Conservation (phyloP, 73 alveolate species). For the Paramecium sexaurelia region DNA sequence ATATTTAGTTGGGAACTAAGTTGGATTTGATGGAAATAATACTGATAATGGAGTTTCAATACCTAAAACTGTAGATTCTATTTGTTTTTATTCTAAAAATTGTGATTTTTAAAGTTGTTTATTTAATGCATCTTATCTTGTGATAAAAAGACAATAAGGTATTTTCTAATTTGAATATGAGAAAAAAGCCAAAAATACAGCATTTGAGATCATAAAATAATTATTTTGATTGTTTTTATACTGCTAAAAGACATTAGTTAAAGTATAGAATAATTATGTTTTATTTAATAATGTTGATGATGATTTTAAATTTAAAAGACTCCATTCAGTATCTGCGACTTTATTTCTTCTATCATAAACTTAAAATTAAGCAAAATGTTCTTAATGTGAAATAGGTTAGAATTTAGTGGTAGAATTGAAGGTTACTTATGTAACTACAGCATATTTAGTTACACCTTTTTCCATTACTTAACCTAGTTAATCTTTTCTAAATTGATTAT, state of each 20-base stretch:
- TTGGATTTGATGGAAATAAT: not conserved
- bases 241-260: not conserved
- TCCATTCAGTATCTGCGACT: slow-evolving; percentile 8
- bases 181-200: not conserved
- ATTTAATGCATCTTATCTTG: not conserved
- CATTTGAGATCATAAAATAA: slow-evolving; percentile 3
- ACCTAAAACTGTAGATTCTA: not conserved
- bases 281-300: not conserved
- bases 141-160: slow-evolving; percentile 5
- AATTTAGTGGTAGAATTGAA: slow-evolving; percentile 3
- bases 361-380: slow-evolving; percentile 2
- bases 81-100: not conserved
- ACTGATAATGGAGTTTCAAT: slow-evolving; percentile 24
- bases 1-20: not conserved
- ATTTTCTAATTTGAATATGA: not conserved
- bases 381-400: not conserved
- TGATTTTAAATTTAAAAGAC: not conserved
- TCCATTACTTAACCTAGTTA: slow-evolving; percentile 40
- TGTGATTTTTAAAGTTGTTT: not conserved
- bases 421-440: slow-evolving; percentile 43
- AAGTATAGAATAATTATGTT: slow-evolving; percentile 4
- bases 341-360: slow-evolving; percentile 44
- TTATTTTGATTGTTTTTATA: not conserved
- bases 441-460: slow-evolving; percentile 27
- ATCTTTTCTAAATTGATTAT: slow-evolving; percentile 3